Conservation (phyloP, 2,329 filamentous ascomycete genomes). For the Emergomyces orientalis region DNA sequence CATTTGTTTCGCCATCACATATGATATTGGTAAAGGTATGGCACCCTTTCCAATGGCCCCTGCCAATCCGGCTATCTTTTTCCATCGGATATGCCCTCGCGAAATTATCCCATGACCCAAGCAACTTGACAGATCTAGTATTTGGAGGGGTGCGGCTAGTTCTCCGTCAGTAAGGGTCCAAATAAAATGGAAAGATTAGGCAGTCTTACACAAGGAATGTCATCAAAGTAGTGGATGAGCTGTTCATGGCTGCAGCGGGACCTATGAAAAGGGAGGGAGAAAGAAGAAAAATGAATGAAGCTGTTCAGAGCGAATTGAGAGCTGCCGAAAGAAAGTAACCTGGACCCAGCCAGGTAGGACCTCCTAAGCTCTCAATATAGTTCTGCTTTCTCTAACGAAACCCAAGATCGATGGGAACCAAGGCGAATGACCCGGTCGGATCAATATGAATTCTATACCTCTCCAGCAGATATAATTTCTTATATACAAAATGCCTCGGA, state of each 20-base stretch:
- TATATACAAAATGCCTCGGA: neutral
- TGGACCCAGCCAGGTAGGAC: slow-evolving; percentile 5
- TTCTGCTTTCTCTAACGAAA: neutral
- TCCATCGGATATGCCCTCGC: slow-evolving; percentile 68
- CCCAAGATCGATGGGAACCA: neutral
- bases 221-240: slow-evolving; percentile 19
- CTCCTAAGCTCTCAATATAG: neutral
- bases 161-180: neutral
- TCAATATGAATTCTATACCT: neutral
- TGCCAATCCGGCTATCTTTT: slow-evolving; percentile 63
- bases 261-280: slow-evolving; percentile 13
- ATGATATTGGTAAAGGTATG: slow-evolving; percentile 79
- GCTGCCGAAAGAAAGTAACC: neutral
- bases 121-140: slow-evolving; percentile 58
- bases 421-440: neutral
- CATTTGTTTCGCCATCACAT: slow-evolving; percentile 58
- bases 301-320: slow-evolving; percentile 1
- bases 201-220: slow-evolving; percentile 25
- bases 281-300: slow-evolving; percentile 3
- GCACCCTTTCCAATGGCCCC: slow-evolving; percentile 75
- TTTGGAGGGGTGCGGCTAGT: slow-evolving; percentile 30
- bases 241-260: slow-evolving; percentile 2
- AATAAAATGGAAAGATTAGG: neutral
- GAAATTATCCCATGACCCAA: slow-evolving; percentile 97
- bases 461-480: neutral